Base-by-base conservation (phyloP, 2,329 filamentous ascomycete genomes). In the Aureobasidium leucospermi region DNA sequence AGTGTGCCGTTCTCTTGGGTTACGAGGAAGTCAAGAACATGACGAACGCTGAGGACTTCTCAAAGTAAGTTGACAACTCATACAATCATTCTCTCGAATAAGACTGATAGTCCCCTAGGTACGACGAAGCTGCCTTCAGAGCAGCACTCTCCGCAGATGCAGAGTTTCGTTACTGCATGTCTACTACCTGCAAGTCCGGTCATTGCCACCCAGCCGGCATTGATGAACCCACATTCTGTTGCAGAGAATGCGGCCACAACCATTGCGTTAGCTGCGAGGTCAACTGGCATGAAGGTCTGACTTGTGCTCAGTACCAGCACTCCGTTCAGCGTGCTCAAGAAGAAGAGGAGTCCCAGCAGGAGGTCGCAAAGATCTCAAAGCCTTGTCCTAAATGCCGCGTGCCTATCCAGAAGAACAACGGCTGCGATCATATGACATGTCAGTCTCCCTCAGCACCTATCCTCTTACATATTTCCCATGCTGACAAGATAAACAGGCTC, bases 181-280 rank as follows among this genome's bases (percentile, higher is more conserved):
- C 42, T 3, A 9, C 53, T 0, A 15, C 41, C 6, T 58, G 55
- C 10, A 13, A 58, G 1, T 32, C 65, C 0, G 67, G 67, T 7
- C 67, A 68, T 16, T 34, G 64, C 7, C 67, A 66, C 45, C 43
- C 32, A 6, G 59, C 58, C n/a, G 56, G 67, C 9, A 46, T 46
- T 4, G 53, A 59, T 4, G 64, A 63, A 11, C 63, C 67, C 38
- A 67, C 71, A 46, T 69, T 64, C 61, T 60, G 47, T 6, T 72
- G 70, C 60, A 28, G 63, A 7, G 60, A 59, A 6, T 72, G 70
- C 61, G 65, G 66, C 7, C 62, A 63, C 9, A 61, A 64, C 49
- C 66, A 68, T 9, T 72, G 70, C 61, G 66, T 69, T 1, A 23
- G 58, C 0, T 71, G 69, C 62, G 67, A 71, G 31, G 56, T 62